Percentiles rank a stretch among this genome's conserved stretches.
Conservation (phyloP, 202 grass and related monocot species). For the Zizania palustris region DNA sequence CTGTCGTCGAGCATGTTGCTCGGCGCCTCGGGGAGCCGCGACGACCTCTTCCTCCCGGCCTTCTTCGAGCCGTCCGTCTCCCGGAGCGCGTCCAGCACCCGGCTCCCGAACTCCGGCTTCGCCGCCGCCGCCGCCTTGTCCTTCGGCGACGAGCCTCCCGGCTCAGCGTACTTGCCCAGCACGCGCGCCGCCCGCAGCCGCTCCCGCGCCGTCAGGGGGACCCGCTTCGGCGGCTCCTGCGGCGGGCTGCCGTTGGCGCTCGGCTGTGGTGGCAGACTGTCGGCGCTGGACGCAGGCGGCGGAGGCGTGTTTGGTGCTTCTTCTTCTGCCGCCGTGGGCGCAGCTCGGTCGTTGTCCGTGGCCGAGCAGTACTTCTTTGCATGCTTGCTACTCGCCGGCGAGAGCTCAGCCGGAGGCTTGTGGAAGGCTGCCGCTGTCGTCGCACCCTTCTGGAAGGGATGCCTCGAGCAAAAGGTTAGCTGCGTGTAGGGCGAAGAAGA, state of each 20-base stretch:
- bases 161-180: conserved; percentile 81
- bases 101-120: conserved; percentile 69
- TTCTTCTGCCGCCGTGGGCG: conserved; percentile 36
- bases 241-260: conserved; percentile 42
- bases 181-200: conserved; percentile 78
- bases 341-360: conserved; percentile 58
- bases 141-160: conserved; percentile 27
- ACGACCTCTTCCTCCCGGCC: conserved; percentile 48
- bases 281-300: background rate
- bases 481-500: conserved; percentile 47
- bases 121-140: conserved; percentile 38
- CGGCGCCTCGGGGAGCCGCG: conserved; percentile 71
- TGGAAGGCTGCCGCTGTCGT: conserved; percentile 6
- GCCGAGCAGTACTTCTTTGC: conserved; percentile 47
- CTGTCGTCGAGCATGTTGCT: conserved; percentile 84
- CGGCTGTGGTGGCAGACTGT: conserved; percentile 20
- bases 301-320: conserved; percentile 29
- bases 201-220: conserved; percentile 74
- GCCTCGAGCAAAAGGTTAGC: conserved; percentile 46
- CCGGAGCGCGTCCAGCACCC: conserved; percentile 74
- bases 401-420: conserved; percentile 24
- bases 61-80: conserved; percentile 56
- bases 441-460: conserved; percentile 38
- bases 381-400: conserved; percentile 37
- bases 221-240: conserved; percentile 45